These are phyloP conservation scores for Hypsizygus marmoreus DNA, from an alignment of 768 basidiomycete genomes.

Conservation along the genomic window DNA sequence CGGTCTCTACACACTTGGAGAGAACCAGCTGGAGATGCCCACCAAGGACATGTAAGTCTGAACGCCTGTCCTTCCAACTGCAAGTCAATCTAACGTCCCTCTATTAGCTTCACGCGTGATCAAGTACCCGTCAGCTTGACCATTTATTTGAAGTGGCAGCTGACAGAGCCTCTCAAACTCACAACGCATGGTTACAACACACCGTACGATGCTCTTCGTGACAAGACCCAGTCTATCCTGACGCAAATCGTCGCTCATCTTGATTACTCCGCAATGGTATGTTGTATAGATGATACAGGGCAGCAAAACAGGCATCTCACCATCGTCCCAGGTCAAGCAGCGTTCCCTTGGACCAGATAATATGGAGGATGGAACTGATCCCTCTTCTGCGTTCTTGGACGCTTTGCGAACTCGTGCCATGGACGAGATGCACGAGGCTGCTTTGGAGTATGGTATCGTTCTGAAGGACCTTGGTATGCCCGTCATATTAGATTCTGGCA, in stretches of 20 bases:
- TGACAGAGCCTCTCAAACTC: slow-evolving; percentile 57
- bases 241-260: slow-evolving; percentile 86
- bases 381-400: slow-evolving; percentile 78
- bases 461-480: slow-evolving; percentile 73
- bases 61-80: not conserved
- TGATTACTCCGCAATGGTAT: slow-evolving; percentile 48
- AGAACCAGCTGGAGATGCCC: slow-evolving; percentile 85
- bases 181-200: slow-evolving; percentile 85
- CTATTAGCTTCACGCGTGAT: slow-evolving; percentile 73
- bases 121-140: slow-evolving; percentile 85
- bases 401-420: slow-evolving; percentile 81
- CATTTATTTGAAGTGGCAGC: slow-evolving; percentile 80
- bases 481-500: not conserved
- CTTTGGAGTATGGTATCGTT: slow-evolving; percentile 81
- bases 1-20: slow-evolving; percentile 78
- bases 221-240: slow-evolving; percentile 86
- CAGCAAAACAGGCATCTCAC: too few species aligned
- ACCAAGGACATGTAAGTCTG: slow-evolving; percentile 78
- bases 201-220: slow-evolving; percentile 74
- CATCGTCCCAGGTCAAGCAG: slow-evolving; percentile 64
- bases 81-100: not conserved
- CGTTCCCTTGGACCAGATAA: slow-evolving; percentile 77
- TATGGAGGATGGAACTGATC: slow-evolving; percentile 68
- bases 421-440: slow-evolving; percentile 84
- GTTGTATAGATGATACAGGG: too few species aligned